Percentiles rank a stretch among this genome's conserved stretches.
Evolutionary conservation across 2,329 filamentous ascomycete species (phyloP).

Genomic region (Phyllosticta capitalensis): DNA sequence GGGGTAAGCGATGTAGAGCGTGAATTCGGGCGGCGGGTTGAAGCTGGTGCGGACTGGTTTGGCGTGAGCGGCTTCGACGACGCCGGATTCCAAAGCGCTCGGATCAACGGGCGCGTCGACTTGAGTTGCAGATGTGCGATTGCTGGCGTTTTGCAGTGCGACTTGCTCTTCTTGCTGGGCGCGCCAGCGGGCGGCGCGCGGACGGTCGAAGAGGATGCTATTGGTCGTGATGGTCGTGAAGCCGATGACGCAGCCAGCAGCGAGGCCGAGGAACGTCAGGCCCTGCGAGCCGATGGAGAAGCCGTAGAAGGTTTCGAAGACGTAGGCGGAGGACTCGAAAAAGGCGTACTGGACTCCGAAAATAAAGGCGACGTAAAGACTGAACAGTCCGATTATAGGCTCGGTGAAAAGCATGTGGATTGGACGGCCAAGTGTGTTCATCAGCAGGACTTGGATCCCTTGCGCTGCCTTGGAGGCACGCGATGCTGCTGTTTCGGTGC

Average conservation of each 20-base stretch:
- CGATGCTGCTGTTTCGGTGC: conserved; percentile 10
- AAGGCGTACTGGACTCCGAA: conserved; percentile 29
- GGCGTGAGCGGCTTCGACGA: conserved; percentile 14
- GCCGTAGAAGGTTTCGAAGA: conserved; percentile 13
- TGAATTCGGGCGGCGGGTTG: conserved; percentile 20
- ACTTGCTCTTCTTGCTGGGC: background rate
- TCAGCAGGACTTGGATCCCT: conserved; percentile 19
- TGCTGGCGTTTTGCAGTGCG: background rate
- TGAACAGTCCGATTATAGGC: conserved; percentile 34
- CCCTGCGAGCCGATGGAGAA: conserved; percentile 22
- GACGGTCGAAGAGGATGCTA: conserved; percentile 21
- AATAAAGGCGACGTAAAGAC: conserved; percentile 33
- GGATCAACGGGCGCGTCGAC: background rate
- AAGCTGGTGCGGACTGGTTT: background rate
- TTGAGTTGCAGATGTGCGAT: conserved; percentile 8
- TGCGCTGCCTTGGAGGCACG: conserved; percentile 14
- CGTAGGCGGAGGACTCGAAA: conserved; percentile 15
- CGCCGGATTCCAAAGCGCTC: background rate
- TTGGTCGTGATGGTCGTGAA: conserved; percentile 17
- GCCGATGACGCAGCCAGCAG: conserved; percentile 13
- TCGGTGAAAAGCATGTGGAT: conserved; percentile 29
- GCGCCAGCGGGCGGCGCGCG: conserved; percentile 1
- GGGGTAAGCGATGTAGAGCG: conserved; percentile 26
- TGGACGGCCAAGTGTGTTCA: conserved; percentile 28
- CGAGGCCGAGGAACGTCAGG: conserved; percentile 18